phyloP scores from a whole-genome alignment of 257 asterid genomes.

The Ligustrum vulgare region DNA sequence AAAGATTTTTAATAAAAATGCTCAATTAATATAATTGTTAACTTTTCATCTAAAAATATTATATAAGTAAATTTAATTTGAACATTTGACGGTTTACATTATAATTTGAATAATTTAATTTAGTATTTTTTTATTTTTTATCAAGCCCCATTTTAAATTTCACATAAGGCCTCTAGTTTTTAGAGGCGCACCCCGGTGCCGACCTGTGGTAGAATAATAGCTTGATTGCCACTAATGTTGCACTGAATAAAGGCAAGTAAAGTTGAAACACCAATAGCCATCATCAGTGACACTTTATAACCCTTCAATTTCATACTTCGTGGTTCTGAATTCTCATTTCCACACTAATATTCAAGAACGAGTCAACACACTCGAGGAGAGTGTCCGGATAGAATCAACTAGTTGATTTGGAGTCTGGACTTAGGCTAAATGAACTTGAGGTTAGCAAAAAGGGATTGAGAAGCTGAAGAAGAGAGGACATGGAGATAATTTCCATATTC shows the following conservation, averaged over 20 bases:
- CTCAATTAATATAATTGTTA: no score
- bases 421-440: slow-evolving; percentile 41
- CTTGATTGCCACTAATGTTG: slow-evolving; percentile 64
- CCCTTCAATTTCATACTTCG: slow-evolving; percentile 26
- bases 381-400: slow-evolving; percentile 52
- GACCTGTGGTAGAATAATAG: background rate
- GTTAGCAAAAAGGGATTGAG: slow-evolving; percentile 43
- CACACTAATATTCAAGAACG: slow-evolving; percentile 33
- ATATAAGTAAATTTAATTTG: no score
- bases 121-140: no score
- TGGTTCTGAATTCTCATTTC: slow-evolving; percentile 19
- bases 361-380: slow-evolving; percentile 53
- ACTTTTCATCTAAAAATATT: no score
- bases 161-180: no score
- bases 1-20: no score
- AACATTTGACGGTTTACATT: no score
- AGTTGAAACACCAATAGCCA: slow-evolving; percentile 74
- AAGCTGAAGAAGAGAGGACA: slow-evolving; percentile 61
- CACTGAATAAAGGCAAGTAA: slow-evolving; percentile 72
- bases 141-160: no score
- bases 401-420: slow-evolving; percentile 56
- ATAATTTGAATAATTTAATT: no score
- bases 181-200: no score
- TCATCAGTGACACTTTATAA: slow-evolving; percentile 56
- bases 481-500: slow-evolving; percentile 28